Evolutionary conservation across 2,329 filamentous ascomycete species (phyloP).

Genomic region (Dothistroma septosporum): DNA sequence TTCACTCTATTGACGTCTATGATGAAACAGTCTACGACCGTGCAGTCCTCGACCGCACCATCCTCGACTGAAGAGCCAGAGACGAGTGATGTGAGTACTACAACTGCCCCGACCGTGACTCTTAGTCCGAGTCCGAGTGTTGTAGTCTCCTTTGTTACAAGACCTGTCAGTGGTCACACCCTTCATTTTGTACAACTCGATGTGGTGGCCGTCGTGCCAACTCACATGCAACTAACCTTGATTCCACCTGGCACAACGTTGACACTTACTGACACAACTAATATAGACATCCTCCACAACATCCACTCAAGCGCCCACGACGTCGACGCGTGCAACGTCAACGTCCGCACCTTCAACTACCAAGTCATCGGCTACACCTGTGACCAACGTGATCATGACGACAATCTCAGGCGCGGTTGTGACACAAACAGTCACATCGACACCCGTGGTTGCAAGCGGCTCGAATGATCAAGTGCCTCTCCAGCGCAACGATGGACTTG

Average conservation of each 20-base stretch:
- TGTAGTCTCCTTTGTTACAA: constrained; percentile 29
- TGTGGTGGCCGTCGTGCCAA: constrained; percentile 6
- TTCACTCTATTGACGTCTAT: constrained; percentile 3
- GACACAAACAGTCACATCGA: constrained; percentile 44
- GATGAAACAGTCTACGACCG: constrained; percentile 18
- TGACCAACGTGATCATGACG: constrained; percentile 38
- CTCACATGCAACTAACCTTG: constrained; percentile 7
- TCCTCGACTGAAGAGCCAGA: constrained; percentile 23
- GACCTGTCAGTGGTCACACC: constrained; percentile 26
- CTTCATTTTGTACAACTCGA: constrained; percentile 21
- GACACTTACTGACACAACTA: constrained; percentile 16
- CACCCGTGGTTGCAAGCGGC: constrained; percentile 28
- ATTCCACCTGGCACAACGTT: constrained; percentile 10
- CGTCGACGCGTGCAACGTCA: constrained; percentile 22
- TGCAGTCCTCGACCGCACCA: constrained; percentile 21
- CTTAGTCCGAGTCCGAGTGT: constrained; percentile 21
- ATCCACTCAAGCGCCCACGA: constrained; percentile 10
- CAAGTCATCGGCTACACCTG: constrained; percentile 26
- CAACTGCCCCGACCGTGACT: constrained; percentile 23
- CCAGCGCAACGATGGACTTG: constrained; percentile 27
- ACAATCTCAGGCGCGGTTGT: constrained; percentile 43
- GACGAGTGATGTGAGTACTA: constrained; percentile 30
- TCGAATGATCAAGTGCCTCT: constrained; percentile 18
- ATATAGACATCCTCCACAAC: constrained; percentile 12
- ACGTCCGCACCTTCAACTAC: constrained; percentile 19